Conservation (phyloP, 2,329 filamentous ascomycete species). For the Fusarium continuum region DNA sequence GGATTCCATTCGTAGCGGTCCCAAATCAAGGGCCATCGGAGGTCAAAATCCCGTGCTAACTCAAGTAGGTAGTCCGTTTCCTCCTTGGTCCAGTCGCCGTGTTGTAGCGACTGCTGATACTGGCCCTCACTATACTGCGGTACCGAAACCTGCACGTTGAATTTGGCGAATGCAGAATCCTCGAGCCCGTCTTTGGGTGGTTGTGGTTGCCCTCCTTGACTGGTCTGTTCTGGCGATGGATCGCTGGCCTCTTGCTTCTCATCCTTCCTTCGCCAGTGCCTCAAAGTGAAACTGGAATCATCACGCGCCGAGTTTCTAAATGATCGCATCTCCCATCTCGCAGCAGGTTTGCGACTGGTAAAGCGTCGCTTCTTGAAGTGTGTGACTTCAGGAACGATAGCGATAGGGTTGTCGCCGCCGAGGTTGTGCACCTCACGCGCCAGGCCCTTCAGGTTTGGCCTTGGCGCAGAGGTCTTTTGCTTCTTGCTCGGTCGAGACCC, state of each 20-base stretch:
- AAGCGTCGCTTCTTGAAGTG: conserved; percentile 68
- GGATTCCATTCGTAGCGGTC: conserved; percentile 86
- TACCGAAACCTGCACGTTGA: conserved; percentile 81
- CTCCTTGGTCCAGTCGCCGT: conserved; percentile 84
- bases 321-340: conserved; percentile 71
- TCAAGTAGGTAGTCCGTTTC: conserved; percentile 93
- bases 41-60: conserved; percentile 78
- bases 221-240: conserved; percentile 44
- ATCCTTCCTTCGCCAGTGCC: conserved; percentile 81
- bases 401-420: conserved; percentile 72
- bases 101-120: conserved; percentile 79
- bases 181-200: conserved; percentile 52
- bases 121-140: conserved; percentile 88
- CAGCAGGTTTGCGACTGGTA: conserved; percentile 63
- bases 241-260: conserved; percentile 52
- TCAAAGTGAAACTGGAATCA: conserved; percentile 73
- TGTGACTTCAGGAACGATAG: conserved; percentile 69
- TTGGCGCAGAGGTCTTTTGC: conserved; percentile 71
- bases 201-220: conserved; percentile 29
- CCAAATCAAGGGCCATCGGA: conserved; percentile 90
- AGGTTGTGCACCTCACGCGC: conserved; percentile 73
- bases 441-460: conserved; percentile 69
- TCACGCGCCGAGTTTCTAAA: conserved; percentile 82
- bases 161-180: conserved; percentile 81
- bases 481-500: conserved; percentile 74